phyloP scores from a whole-genome alignment of 352 stramenopile genomes.

The Phytopythium montanum region DNA sequence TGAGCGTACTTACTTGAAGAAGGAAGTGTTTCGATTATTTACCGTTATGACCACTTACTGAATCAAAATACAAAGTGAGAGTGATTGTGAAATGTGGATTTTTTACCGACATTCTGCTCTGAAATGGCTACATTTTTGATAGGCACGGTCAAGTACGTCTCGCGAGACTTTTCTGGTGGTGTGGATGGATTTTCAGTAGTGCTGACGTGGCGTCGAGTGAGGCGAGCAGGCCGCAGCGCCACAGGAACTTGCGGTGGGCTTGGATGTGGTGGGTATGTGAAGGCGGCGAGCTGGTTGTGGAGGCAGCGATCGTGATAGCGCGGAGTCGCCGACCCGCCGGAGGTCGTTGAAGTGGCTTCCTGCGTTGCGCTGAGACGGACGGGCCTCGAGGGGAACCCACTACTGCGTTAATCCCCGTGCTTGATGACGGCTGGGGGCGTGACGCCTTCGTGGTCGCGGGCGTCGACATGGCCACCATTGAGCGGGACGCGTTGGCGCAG shows the following conservation, averaged over 20 bases:
- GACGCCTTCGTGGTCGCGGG: no score
- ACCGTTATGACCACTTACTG: no score
- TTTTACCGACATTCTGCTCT: neutral
- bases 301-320: neutral
- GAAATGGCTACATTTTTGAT: neutral
- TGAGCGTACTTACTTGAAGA: no score
- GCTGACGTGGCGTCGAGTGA: neutral
- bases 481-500: no score
- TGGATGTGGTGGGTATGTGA: neutral
- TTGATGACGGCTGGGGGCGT: no score
- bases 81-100: neutral
- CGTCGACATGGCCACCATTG: no score
- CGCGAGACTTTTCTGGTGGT: neutral
- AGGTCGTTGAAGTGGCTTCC: no score
- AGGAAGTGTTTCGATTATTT: no score
- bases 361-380: no score
- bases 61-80: neutral
- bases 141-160: neutral
- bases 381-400: no score
- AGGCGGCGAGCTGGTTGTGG: neutral
- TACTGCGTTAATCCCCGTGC: no score
- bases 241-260: neutral
- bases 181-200: neutral
- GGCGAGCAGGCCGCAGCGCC: neutral
- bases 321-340: no score